phyloP scores from a whole-genome alignment of 495 filamentous ascomycete species.

The Lepidopterella palustris region DNA sequence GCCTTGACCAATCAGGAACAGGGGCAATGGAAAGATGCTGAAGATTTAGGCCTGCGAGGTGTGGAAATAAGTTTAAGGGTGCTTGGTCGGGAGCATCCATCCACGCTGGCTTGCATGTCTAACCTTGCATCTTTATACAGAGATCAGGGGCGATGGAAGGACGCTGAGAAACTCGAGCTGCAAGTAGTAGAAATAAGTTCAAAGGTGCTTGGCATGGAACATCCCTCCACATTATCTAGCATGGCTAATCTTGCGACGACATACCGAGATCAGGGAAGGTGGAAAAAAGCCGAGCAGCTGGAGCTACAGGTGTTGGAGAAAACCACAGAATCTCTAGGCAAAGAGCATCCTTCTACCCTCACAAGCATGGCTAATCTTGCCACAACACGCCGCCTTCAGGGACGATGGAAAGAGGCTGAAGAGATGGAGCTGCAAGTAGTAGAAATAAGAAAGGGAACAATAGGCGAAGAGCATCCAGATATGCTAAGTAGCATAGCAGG shows the following conservation, averaged over 20 bases:
- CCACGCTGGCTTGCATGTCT: too few relatives aligned
- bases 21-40: neutral
- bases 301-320: neutral
- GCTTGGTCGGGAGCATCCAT: neutral
- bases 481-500: neutral
- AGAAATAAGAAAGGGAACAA: conserved; percentile 15
- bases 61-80: neutral
- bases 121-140: too few relatives aligned
- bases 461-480: conserved; percentile 11
- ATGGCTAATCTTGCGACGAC: conserved; percentile 16
- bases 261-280: neutral
- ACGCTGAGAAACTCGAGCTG: neutral
- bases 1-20: neutral
- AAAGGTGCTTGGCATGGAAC: too few relatives aligned
- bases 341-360: neutral
- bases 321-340: neutral
- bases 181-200: conserved; percentile 17
- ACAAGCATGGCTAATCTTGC: neutral
- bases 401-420: conserved; percentile 5
- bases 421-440: conserved; percentile 26
- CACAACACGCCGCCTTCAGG: neutral
- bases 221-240: conserved; percentile 25
- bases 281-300: too few relatives aligned
- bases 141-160: neutral
- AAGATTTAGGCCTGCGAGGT: neutral